Conservation (phyloP, 768 basidiomycete species). For the Leucosporidium scottii region DNA sequence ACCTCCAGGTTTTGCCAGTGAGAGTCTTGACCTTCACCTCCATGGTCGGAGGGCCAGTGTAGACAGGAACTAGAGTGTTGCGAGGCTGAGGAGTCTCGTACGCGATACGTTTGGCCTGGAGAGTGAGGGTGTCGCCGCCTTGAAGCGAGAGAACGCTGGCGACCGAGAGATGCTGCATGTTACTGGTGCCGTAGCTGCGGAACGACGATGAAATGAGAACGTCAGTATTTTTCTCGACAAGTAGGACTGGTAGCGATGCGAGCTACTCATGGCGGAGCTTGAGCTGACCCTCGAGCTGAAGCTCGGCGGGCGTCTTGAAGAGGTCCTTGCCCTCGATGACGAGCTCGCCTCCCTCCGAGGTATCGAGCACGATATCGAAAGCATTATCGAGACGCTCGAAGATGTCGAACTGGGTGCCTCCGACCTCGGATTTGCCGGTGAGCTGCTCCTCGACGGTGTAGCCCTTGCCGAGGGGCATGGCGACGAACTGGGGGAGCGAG, state of each 20-base stretch:
- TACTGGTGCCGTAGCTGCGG: no score
- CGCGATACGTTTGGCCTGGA: background rate
- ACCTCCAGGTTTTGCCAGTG: slow-evolving; percentile 59
- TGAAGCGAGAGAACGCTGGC: background rate
- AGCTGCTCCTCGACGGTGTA: slow-evolving; percentile 12
- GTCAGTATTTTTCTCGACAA: no score
- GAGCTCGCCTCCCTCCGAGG: no score
- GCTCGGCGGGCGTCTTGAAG: background rate
- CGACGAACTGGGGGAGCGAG: background rate
- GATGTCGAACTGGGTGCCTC: slow-evolving; percentile 1
- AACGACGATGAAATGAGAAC: no score
- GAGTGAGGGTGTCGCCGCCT: background rate
- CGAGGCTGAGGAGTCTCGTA: background rate
- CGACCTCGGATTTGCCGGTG: slow-evolving; percentile 2
- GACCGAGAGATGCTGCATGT: background rate
- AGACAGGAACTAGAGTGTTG: no score
- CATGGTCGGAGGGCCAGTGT: slow-evolving; percentile 41
- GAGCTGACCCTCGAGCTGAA: background rate
- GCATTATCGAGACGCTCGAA: background rate
- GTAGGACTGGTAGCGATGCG: no score
- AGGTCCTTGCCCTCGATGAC: background rate
- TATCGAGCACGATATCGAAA: background rate
- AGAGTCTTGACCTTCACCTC: slow-evolving; percentile 78
- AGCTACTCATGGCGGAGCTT: background rate
- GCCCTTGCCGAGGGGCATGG: slow-evolving; percentile 8